Base-by-base conservation (phyloP, 805 yeast species). In the Schwanniomyces sp. region DNA sequence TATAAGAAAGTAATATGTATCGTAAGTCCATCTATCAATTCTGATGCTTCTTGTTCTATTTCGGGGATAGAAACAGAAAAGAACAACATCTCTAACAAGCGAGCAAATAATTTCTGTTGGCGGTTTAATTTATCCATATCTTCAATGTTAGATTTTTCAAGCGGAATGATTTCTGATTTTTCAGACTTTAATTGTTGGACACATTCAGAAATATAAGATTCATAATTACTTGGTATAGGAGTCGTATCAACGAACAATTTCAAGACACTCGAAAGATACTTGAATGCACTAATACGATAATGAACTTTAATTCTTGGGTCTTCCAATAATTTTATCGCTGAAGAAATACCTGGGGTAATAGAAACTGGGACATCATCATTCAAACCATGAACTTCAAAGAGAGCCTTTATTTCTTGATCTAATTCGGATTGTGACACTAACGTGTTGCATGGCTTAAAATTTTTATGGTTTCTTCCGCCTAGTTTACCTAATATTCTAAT, bases 401-500 rank as follows among this genome's bases (percentile, higher is more conserved):
- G 63, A 0, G 92, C 91, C 14, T 81, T 74, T 7, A 88, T 72
- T 51, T 88, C 88, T 56, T 86, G 89, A 48, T 85, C 85, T n/a
- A 80, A 58, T 17, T 73, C 72, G 0, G 80, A 72, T 49, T 77
- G 78, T 0, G 81, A 67, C 41, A 75, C 72, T 54, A 94, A 70
- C 47, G 87, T 85, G 38, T 79, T 70, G 34, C 91, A 90, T 2
- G 95, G 86, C 47, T 82, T 82, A 57, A 94, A 76, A 61, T 90
- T 89, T 44, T 86, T 84, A 56, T 97, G 84, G 58, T 94, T 94
- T 61, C 99, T 80, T 1, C 99, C 99, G 34, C 99, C 99, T 14
- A 94, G 72, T 62, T 95, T 94, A 43, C 99, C 99, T 44, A 94
- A 72, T 34, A 94, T 90, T 52, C 98, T 78, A 47, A 94, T 84